These are phyloP conservation scores for Stemphylium beticola DNA, from an alignment of 2,329 filamentous ascomycete genomes.

Conservation along the genomic window DNA sequence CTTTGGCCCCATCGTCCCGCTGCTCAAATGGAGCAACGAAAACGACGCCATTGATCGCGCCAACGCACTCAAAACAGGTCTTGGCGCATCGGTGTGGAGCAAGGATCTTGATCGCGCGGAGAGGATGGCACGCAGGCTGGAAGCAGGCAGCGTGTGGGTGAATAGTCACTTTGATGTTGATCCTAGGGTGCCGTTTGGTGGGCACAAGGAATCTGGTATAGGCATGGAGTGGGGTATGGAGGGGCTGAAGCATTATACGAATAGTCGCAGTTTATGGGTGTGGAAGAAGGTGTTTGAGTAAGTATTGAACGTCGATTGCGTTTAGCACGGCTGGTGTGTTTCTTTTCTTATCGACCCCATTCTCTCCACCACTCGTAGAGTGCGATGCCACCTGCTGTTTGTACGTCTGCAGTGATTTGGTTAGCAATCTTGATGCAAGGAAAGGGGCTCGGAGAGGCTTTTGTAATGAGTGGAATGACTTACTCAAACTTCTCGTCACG, in stretches of 20 bases:
- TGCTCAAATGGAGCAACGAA: conserved; percentile 61
- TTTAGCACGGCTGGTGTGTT: no score
- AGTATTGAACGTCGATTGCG: no score
- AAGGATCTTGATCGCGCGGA: no score
- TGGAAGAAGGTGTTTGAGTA: background rate
- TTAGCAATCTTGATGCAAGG: background rate
- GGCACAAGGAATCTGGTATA: conserved; percentile 78
- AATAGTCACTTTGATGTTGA: conserved; percentile 24
- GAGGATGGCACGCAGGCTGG: conserved; percentile 29
- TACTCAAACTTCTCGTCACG: conserved; percentile 58
- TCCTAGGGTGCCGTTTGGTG: conserved; percentile 64
- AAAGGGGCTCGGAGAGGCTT: background rate
- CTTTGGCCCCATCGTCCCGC: conserved; percentile 69
- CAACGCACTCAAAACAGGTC: background rate
- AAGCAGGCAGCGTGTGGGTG: conserved; percentile 56
- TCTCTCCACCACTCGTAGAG: conserved; percentile 60
- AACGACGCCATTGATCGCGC: background rate
- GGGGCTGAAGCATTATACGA: conserved; percentile 28
- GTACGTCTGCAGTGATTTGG: conserved; percentile 48
- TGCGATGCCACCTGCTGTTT: conserved; percentile 60
- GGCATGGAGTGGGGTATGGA: conserved; percentile 64
- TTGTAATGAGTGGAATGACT: background rate
- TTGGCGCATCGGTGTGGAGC: background rate
- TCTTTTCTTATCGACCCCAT: conserved; percentile 30
- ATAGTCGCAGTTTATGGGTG: conserved; percentile 1